Conservation (phyloP, 805 yeast species). For the Wickerhamiella bombiphila region DNA sequence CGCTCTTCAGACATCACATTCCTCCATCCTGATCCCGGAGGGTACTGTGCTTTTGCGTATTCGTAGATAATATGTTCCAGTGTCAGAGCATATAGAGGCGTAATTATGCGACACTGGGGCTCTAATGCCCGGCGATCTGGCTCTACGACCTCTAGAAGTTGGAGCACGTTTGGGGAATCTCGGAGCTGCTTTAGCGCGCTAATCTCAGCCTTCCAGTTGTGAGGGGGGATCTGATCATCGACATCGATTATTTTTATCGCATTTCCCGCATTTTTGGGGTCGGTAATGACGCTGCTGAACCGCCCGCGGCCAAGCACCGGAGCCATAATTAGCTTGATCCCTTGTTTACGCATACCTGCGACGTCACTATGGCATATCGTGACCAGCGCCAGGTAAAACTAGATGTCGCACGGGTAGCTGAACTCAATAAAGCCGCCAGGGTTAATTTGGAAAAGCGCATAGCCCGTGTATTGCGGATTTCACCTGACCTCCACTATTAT, state of each 20-base stretch:
- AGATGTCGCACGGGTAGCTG: slow-evolving; percentile 63
- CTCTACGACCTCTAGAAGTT: slow-evolving; percentile 18
- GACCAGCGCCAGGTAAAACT: slow-evolving; percentile 68
- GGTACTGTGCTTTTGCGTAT: slow-evolving; percentile 24
- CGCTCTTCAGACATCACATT: slow-evolving; percentile 28
- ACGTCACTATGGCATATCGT: slow-evolving; percentile 7
- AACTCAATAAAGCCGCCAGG: slow-evolving; percentile 25
- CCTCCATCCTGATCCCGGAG: slow-evolving; percentile 21
- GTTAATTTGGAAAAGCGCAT: slow-evolving; percentile 21
- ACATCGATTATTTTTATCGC: slow-evolving; percentile 38
- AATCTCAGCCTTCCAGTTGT: slow-evolving; percentile 34
- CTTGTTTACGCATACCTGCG: too few species aligned
- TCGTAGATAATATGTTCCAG: slow-evolving; percentile 25
- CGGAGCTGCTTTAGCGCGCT: slow-evolving; percentile 23
- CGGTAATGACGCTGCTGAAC: slow-evolving; percentile 29
- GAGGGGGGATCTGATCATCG: slow-evolving; percentile 41
- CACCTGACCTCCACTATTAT: slow-evolving; percentile 58
- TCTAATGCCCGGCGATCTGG: slow-evolving; percentile 10
- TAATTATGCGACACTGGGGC: slow-evolving; percentile 23
- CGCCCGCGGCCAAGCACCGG: slow-evolving; percentile 31
- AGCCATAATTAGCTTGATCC: too few species aligned
- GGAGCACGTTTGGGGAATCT: slow-evolving; percentile 13
- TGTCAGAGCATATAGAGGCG: slow-evolving; percentile 29
- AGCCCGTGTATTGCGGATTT: slow-evolving; percentile 38
- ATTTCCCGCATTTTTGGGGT: slow-evolving; percentile 15